Conservation (phyloP, 139 green algal genomes). For the Zygnema circumcarinatum region DNA sequence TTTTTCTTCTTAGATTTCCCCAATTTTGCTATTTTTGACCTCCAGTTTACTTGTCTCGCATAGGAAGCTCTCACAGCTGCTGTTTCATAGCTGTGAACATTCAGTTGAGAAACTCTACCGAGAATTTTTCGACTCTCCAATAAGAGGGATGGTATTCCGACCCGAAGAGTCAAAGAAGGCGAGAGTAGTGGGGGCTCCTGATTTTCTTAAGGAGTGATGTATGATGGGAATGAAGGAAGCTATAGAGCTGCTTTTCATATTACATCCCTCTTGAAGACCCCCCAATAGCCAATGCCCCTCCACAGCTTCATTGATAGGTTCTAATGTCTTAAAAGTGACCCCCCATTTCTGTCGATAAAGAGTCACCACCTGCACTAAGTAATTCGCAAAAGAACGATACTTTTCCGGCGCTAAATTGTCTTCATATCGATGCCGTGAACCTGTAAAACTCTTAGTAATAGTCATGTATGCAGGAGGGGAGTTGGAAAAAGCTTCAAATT, state of each 20-base stretch:
- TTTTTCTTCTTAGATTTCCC: conserved; percentile 18
- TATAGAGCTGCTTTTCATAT: conserved; percentile 13
- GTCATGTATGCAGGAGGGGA: conserved; percentile 62
- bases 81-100: not conserved
- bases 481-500: conserved; percentile 64
- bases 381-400: conserved; percentile 53
- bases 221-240: not conserved
- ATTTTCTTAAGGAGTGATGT: not conserved
- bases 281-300: conserved; percentile 46
- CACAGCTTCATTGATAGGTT: conserved; percentile 63
- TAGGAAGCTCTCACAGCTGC: not conserved
- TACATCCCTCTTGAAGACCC: conserved; percentile 62
- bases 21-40: not conserved
- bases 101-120: not conserved
- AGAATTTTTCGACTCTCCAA: not conserved
- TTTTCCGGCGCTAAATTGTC: conserved; percentile 54
- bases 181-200: not conserved
- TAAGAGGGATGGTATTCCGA: not conserved
- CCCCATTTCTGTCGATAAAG: conserved; percentile 30
- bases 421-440: not conserved
- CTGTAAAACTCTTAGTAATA: conserved; percentile 28
- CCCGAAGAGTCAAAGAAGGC: not conserved
- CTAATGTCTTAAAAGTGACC: conserved; percentile 47
- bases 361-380: conserved; percentile 54
- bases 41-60: not conserved